Evolutionary conservation across 2,329 filamentous ascomycete genomes (phyloP).

Genomic region (Tolypocladium pustulatum): DNA sequence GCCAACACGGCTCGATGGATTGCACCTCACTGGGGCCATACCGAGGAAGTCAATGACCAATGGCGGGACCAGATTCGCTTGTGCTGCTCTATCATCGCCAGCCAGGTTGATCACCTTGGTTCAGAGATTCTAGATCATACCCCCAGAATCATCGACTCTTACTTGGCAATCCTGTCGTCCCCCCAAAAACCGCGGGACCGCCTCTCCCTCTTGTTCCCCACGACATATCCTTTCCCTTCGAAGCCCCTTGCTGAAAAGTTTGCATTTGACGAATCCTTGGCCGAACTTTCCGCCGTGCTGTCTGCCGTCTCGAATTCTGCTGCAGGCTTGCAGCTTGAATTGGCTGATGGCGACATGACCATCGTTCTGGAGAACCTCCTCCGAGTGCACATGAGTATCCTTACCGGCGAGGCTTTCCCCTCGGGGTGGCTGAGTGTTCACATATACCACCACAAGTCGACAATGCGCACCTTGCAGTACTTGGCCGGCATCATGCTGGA

Average conservation of each 20-base stretch:
- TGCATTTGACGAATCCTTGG: conserved; percentile 71
- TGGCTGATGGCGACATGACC: conserved; percentile 63
- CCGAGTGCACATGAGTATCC: conserved; percentile 77
- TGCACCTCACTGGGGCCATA: conserved; percentile 82
- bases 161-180: conserved; percentile 58
- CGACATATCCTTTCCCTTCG: conserved; percentile 77
- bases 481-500: conserved; percentile 72
- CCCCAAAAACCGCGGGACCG: conserved; percentile 46
- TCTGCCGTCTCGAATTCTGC: conserved; percentile 70
- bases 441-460: conserved; percentile 86
- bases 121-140: conserved; percentile 82
- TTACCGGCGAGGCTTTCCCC: conserved; percentile 84
- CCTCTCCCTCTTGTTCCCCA: conserved; percentile 83
- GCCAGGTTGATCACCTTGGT: conserved; percentile 68
- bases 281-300: conserved; percentile 81
- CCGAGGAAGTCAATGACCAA: conserved; percentile 63
- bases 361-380: conserved; percentile 69
- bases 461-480: conserved; percentile 76
- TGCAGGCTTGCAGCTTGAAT: conserved; percentile 60
- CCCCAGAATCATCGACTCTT: conserved; percentile 84
- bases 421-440: conserved; percentile 83
- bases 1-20: conserved; percentile 86
- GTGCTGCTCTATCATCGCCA: conserved; percentile 85
- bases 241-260: conserved; percentile 52
- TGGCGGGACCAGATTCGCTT: conserved; percentile 90